A percentile compares a stretch with the other conserved stretches of the same genome.
These are phyloP conservation scores for Phaffia australis DNA, from an alignment of 768 basidiomycete species.

Conservation along the genomic window DNA sequence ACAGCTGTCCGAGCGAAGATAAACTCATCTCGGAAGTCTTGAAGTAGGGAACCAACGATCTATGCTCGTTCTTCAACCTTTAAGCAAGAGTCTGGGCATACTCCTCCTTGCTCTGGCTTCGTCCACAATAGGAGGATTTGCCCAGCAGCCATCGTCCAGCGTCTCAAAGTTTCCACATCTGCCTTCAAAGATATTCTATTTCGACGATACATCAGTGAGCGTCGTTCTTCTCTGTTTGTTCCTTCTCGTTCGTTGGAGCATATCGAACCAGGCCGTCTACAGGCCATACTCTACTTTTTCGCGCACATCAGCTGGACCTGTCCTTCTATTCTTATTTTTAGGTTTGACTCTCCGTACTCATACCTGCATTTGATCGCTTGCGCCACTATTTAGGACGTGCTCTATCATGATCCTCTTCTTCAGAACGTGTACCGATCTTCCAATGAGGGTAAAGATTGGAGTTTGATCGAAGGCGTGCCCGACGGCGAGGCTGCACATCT, in stretches of 20 bases:
- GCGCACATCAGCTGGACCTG: neutral
- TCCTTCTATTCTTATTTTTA: neutral
- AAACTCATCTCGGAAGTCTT: no score
- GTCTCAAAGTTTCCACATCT: conserved; percentile 21
- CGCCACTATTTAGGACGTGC: conserved; percentile 45
- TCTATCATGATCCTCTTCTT: conserved; percentile 65
- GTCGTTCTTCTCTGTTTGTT: neutral
- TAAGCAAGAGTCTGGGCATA: no score
- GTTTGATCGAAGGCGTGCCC: conserved; percentile 44
- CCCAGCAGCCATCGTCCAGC: conserved; percentile 16
- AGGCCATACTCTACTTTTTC: no score
- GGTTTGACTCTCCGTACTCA: neutral
- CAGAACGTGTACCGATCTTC: conserved; percentile 65
- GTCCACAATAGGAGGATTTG: neutral
- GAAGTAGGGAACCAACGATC: no score
- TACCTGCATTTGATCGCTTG: neutral
- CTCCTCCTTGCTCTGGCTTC: no score
- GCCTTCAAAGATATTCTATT: conserved; percentile 55
- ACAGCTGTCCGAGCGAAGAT: no score
- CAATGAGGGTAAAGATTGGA: conserved; percentile 76
- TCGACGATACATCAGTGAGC: conserved; percentile 77
- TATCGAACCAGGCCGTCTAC: conserved; percentile 18
- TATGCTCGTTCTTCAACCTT: no score
- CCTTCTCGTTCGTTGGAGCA: neutral
- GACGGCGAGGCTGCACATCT: conserved; percentile 59